Evolutionary conservation across 2,329 filamentous ascomycete species (phyloP), one percentile per base, ranked within the genome.

Genomic region (Plenodomus biglobosus): DNA sequence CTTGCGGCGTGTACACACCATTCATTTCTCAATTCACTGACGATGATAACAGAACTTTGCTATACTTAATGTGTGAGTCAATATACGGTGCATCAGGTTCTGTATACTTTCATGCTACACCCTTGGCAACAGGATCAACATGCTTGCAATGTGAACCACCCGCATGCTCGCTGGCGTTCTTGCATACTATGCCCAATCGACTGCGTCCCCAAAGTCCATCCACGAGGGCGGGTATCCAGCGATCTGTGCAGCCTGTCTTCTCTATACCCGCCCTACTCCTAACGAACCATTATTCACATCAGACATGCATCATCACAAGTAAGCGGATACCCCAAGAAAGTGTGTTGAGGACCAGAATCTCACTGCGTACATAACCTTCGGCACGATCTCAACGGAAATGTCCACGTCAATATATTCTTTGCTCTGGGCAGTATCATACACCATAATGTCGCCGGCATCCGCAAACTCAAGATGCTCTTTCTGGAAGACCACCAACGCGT

Each of bases 381-480:
- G 10, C 2, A 56, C 53, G 3, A 57, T 51, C 40, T 62, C 59
- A 3, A 57, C 61, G 16, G 54, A 58, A 7, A 64, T 62, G 16
- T 62, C 57, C 54, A 62, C 56, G 27, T 56, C 46, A 52, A 59
- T 61, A 11, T 40, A 49, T 3, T 59, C 59, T 11, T 59, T 53
- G 5, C 45, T 50, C 42, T 65, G 61, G 13, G 63, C 62, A 16
- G 55, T 56, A 11, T 59, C 60, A 34, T 63, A 62, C 20, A 58
- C 45, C 54, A 59, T 62, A 0, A 54, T 53, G 7, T 61, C 54
- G 0, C 57, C 58, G 1, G 52, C 59, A 32, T 61, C 54, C 8
- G 61, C 59, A n/a, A 64, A 64, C 2, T 59, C 59, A 2, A 61
- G 34, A n/a, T 62, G 59, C 21, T 64, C 61, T 21, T 65, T 65